Percentiles rank a stretch among this genome's conserved stretches.
These are phyloP conservation scores for Zizania palustris DNA, from an alignment of 202 grass and related monocot genomes.

Conservation along the genomic window DNA sequence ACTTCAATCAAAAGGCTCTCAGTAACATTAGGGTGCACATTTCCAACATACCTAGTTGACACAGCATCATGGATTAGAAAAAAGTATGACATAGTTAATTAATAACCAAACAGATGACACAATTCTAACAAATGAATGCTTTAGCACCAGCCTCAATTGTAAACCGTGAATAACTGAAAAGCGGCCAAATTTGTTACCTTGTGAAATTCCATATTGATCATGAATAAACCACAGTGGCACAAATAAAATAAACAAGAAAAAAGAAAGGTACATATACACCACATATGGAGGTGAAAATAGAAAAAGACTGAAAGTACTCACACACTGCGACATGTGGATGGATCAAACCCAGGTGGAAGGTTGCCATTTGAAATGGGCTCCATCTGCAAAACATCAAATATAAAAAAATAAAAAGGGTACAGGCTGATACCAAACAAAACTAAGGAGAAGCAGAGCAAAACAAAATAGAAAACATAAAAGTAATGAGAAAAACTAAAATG, in stretches of 20 bases:
- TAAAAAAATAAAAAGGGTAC: constrained; percentile 59
- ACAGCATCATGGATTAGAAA: constrained; percentile 33
- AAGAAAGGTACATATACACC: constrained; percentile 6
- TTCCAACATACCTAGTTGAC: constrained; percentile 77
- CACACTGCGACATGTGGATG: constrained; percentile 91
- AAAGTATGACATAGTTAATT: constrained; percentile 10
- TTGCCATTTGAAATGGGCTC: constrained; percentile 95
- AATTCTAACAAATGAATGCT: constrained; percentile 20
- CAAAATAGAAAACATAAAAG: constrained; percentile 20
- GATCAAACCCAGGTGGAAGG: constrained; percentile 91
- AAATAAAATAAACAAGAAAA: not conserved
- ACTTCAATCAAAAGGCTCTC: constrained; percentile 81
- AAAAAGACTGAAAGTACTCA: constrained; percentile 75
- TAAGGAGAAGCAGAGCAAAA: constrained; percentile 41
- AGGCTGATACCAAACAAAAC: constrained; percentile 37
- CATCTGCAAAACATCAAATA: constrained; percentile 82
- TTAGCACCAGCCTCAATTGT: constrained; percentile 15
- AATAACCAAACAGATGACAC: not conserved
- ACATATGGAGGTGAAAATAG: constrained; percentile 49
- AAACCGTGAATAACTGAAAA: constrained; percentile 21
- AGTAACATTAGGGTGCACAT: constrained; percentile 70
- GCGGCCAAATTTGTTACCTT: not conserved
- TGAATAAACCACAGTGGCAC: constrained; percentile 11
- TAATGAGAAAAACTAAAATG: constrained; percentile 17
- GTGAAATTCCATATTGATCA: not conserved